These are phyloP conservation scores for Austroboletus olivaceoglutinosus DNA, from an alignment of 1,284 basidiomycete genomes.

Conservation along the genomic window DNA sequence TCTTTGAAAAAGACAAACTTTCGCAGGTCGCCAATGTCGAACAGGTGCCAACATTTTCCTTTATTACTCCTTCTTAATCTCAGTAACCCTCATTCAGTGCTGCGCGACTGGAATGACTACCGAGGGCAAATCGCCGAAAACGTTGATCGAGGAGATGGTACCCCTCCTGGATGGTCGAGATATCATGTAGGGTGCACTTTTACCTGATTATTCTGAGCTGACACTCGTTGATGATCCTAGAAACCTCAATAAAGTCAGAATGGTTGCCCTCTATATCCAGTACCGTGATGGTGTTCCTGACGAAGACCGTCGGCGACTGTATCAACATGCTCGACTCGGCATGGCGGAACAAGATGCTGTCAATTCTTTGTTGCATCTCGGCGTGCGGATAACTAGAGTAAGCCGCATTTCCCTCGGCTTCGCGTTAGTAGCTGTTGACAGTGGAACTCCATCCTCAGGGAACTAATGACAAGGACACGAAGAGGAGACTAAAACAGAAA, in stretches of 20 bases:
- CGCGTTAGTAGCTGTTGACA: not conserved
- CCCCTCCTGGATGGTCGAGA: constrained; percentile 87
- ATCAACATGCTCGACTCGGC: constrained; percentile 92
- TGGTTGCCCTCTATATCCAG: constrained; percentile 96
- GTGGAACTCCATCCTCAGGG: constrained; percentile 40
- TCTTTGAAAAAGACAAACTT: constrained; percentile 89
- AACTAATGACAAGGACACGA: constrained; percentile 70
- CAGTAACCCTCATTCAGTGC: constrained; percentile 47
- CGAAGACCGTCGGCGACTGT: constrained; percentile 91
- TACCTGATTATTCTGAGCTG: not conserved
- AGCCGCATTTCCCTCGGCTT: constrained; percentile 25
- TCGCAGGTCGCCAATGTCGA: constrained; percentile 89
- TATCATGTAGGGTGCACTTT: constrained; percentile 58
- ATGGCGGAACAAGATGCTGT: constrained; percentile 93
- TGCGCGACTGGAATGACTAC: constrained; percentile 89
- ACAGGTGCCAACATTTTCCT: constrained; percentile 58
- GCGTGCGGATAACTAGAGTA: constrained; percentile 83
- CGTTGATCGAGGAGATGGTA: constrained; percentile 98
- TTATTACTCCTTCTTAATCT: not conserved
- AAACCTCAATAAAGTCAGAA: constrained; percentile 90
- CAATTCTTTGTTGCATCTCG: constrained; percentile 83
- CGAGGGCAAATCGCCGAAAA: constrained; percentile 89
- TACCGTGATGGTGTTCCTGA: constrained; percentile 96
- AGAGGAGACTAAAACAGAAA: constrained; percentile 81
- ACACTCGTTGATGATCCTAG: constrained; percentile 40